Conservation (phyloP, 202 grass and related monocot species). For the Panicum virgatum region DNA sequence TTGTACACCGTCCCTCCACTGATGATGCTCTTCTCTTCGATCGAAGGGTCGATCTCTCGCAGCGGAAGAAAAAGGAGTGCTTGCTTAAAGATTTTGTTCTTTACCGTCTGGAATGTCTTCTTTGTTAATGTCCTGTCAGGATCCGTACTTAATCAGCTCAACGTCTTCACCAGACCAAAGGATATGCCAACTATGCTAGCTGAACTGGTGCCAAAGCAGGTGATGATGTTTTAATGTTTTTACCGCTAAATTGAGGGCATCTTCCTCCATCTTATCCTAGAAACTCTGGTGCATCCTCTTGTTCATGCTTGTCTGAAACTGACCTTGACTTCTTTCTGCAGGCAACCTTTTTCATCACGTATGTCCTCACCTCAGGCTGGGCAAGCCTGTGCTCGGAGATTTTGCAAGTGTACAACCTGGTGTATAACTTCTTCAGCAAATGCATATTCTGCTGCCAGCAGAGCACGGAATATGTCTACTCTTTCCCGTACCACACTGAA, state of each 20-base stretch:
- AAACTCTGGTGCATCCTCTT: neutral
- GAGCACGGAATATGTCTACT: constrained; percentile 57
- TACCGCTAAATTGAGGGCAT: neutral
- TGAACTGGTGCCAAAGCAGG: constrained; percentile 91
- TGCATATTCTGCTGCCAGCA: constrained; percentile 54
- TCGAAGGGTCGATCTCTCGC: constrained; percentile 87
- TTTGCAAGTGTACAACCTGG: constrained; percentile 73
- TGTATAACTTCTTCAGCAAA: constrained; percentile 74
- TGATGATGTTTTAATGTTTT: constrained; percentile 25
- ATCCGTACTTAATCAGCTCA: constrained; percentile 67
- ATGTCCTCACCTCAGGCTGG: constrained; percentile 93
- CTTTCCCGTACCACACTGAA: constrained; percentile 94
- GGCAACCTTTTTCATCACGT: constrained; percentile 98
- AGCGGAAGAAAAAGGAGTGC: constrained; percentile 86
- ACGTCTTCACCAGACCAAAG: constrained; percentile 72
- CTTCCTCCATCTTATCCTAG: neutral
- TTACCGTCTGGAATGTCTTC: constrained; percentile 92
- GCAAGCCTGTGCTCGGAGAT: constrained; percentile 89
- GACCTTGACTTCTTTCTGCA: constrained; percentile 26
- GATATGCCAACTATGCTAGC: constrained; percentile 83
- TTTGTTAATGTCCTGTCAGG: constrained; percentile 95
- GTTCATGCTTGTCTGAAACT: neutral
- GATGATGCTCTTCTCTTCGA: constrained; percentile 89
- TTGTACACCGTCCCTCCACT: constrained; percentile 85
- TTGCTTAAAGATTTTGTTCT: constrained; percentile 82